Base-by-base conservation (phyloP, 805 yeast genomes). In the Blastobotrys mokoenaii region DNA sequence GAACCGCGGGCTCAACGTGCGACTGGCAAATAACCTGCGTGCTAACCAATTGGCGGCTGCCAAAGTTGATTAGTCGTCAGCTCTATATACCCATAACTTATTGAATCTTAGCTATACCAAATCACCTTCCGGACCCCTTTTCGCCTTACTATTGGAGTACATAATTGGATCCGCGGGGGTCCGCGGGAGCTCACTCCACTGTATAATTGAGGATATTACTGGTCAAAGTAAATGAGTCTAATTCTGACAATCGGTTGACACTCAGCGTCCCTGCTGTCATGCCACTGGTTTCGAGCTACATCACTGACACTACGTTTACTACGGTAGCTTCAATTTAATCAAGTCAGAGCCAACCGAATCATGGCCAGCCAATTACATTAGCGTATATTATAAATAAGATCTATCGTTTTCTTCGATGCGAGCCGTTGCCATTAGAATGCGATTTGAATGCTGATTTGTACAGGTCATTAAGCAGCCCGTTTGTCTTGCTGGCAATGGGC, bases 1-100 rank as follows among this genome's bases (percentile, higher is more conserved):
- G 48, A 71, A 80, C 54, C 74, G 76, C 61, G 73, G 73, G 29
- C 74, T 78, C 61, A 68, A 79, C 31, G 64, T 59, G 6, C 56
- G 63, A 14, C 48, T 63, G 49, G 57, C 63, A 29, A 64, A 64
- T 46, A 64, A 62, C 43, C 49, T 64, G 27, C 55, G 65, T 14
- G 57, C 51, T 14, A 52, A 51, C 3, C 43, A 52, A 20, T 34
- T 54, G 32, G 25, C 50, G 10, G 42, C 42, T 18, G 58, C 57
- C 40, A 50, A 48, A 40, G 56, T 54, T 20, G 55, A 53, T 41
- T 54, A 38, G 41, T 2, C 17, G 25, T 10, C 11, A 8, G 8
- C 11, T 29, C 31, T 29, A 7, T n/a, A 41, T 10, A 6, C 9
- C 27, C n/a, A 12, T 22, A 14, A 10, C 10, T 6, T 7, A n/a